Percentiles rank a stretch among this genome's conserved stretches.
These are phyloP conservation scores for Hypoxylon trugodes DNA, from an alignment of 495 filamentous ascomycete species.

Conservation along the genomic window DNA sequence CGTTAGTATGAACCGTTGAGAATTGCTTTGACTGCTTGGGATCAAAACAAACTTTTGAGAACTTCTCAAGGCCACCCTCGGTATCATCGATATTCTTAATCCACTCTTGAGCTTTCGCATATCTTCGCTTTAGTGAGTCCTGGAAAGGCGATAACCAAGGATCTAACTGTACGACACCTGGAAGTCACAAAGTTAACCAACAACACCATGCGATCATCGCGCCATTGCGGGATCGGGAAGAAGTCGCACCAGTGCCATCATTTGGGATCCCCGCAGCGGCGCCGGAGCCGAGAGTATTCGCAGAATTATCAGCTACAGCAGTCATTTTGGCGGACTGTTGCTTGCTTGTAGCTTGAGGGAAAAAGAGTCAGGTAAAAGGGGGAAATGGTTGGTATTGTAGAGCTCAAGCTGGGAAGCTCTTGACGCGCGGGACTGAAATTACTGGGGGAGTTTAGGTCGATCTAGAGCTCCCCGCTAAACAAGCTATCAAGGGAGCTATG, in stretches of 20 bases:
- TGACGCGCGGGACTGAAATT: not conserved
- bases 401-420: constrained; percentile 1
- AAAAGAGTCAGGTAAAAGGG: too few species aligned
- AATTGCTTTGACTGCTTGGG: not conserved
- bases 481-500: constrained; percentile 35
- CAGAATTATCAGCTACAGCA: constrained; percentile 47
- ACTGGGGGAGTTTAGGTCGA: constrained; percentile 11
- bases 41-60: constrained; percentile 72
- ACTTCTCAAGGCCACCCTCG: constrained; percentile 92
- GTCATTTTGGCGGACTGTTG: constrained; percentile 45
- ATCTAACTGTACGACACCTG: constrained; percentile 88
- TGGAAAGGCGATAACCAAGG: constrained; percentile 90
- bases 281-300: constrained; percentile 48
- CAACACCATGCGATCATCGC: not conserved
- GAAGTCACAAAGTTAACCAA: constrained; percentile 31
- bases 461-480: constrained; percentile 32
- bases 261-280: constrained; percentile 50
- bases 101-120: constrained; percentile 85
- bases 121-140: constrained; percentile 78
- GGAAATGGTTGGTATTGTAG: constrained; percentile 5
- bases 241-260: constrained; percentile 56
- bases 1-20: constrained; percentile 13
- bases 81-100: constrained; percentile 80
- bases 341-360: not conserved
- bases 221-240: not conserved